A percentile compares a stretch with the other conserved stretches of the same genome.
Conservation (phyloP, 305 asterid species). For the Fraxinus floribunda region DNA sequence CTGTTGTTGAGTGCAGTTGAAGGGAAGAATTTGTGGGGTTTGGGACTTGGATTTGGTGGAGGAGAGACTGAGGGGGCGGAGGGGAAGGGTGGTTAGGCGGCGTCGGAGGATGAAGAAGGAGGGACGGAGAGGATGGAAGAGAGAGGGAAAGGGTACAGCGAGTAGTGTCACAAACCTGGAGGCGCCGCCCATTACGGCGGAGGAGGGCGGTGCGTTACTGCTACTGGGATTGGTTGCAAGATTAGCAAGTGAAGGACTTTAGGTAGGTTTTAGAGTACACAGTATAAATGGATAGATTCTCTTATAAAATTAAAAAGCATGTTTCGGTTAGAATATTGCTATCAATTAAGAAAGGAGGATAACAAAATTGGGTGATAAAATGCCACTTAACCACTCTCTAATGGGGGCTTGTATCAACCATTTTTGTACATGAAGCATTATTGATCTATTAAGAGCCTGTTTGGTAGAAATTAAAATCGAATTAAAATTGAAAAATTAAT, state of each 20-base stretch:
- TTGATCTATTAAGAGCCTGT: too few species aligned
- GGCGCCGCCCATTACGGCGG: constrained; percentile 66
- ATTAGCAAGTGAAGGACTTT: background rate
- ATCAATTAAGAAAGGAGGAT: too few species aligned
- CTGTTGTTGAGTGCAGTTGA: constrained; percentile 21
- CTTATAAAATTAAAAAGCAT: too few species aligned
- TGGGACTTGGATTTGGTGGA: constrained; percentile 32
- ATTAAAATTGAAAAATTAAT: too few species aligned
- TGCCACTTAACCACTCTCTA: too few species aligned
- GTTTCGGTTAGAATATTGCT: too few species aligned
- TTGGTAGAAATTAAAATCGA: too few species aligned
- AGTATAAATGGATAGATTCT: too few species aligned
- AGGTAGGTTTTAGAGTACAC: background rate
- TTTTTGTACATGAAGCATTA: too few species aligned
- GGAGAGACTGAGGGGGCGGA: constrained; percentile 31
- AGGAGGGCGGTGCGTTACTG: constrained; percentile 12
- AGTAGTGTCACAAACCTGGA: constrained; percentile 60
- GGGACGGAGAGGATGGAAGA: constrained; percentile 42
- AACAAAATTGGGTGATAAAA: too few species aligned
- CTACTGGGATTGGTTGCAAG: background rate
- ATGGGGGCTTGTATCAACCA: too few species aligned
- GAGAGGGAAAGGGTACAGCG: constrained; percentile 47
- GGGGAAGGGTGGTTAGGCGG: constrained; percentile 35
- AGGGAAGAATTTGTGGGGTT: constrained; percentile 18
- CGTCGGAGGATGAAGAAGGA: constrained; percentile 40